phyloP scores from a whole-genome alignment of 495 filamentous ascomycete species.

The Lepidopterella palustris region DNA sequence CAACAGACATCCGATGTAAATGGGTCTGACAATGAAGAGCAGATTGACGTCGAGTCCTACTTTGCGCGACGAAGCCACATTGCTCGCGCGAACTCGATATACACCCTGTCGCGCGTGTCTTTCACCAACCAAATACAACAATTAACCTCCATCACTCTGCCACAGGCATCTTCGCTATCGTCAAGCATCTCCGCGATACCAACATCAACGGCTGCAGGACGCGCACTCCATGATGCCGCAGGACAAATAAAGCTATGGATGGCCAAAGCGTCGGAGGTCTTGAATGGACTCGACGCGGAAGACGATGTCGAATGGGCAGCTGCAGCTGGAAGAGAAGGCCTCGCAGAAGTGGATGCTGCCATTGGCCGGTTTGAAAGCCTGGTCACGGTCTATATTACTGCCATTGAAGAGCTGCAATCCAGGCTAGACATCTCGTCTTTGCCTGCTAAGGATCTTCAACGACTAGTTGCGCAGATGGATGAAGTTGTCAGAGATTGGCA shows the following conservation, averaged over 20 bases:
- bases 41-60: constrained; percentile 45
- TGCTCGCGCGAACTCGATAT: constrained; percentile 67
- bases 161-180: constrained; percentile 71
- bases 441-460: constrained; percentile 57
- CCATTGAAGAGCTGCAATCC: constrained; percentile 80
- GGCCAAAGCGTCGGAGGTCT: constrained; percentile 76
- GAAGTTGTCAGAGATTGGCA: constrained; percentile 76
- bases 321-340: constrained; percentile 79
- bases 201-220: constrained; percentile 69
- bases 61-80: constrained; percentile 44
- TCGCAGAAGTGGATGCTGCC: constrained; percentile 82
- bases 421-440: constrained; percentile 70
- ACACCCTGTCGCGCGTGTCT: constrained; percentile 79
- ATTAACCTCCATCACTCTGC: constrained; percentile 76
- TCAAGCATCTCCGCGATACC: constrained; percentile 75
- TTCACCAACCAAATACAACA: constrained; percentile 88
- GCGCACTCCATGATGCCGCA: constrained; percentile 70
- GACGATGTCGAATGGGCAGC: constrained; percentile 98
- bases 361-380: constrained; percentile 78
- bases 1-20: constrained; percentile 36
- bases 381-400: constrained; percentile 80
- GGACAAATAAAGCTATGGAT: constrained; percentile 93
- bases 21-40: constrained; percentile 29
- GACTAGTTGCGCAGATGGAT: constrained; percentile 81
- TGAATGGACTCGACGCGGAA: constrained; percentile 78